Conservation (phyloP, 2,329 filamentous ascomycete genomes). For the Lojkania enalia region DNA sequence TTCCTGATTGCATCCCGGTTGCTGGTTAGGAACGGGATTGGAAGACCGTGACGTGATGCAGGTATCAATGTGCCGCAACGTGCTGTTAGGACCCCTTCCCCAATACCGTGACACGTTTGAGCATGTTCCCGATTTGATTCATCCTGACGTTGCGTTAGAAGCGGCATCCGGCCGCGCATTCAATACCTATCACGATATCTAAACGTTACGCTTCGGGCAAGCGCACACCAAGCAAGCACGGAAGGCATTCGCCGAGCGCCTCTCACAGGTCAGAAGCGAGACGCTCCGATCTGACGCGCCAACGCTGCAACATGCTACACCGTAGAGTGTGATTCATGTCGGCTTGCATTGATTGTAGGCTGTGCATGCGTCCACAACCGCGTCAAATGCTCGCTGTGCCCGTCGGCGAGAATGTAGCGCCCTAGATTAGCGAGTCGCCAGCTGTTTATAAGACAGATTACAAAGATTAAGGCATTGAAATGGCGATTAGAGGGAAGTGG, state of each 20-base stretch:
- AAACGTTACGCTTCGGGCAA: too few species aligned
- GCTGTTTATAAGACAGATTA: neutral
- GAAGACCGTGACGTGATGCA: neutral
- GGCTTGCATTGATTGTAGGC: too few species aligned
- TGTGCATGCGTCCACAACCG: neutral
- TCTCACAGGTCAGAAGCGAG: neutral
- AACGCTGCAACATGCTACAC: too few species aligned
- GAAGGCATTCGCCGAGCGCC: neutral
- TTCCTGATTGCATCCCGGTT: neutral
- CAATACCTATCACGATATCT: too few species aligned
- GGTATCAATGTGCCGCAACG: neutral
- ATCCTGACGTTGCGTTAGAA: neutral
- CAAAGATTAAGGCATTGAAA: too few species aligned
- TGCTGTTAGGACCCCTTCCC: neutral
- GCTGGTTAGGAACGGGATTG: neutral
- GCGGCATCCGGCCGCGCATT: neutral
- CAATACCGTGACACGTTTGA: too few species aligned
- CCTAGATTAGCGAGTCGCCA: conserved; percentile 13
- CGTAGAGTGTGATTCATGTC: too few species aligned
- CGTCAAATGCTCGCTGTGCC: conserved; percentile 6
- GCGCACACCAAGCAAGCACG: neutral
- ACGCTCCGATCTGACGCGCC: neutral
- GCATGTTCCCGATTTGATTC: neutral
- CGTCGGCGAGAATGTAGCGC: conserved; percentile 13
- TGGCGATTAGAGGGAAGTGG: too few species aligned